Base-by-base conservation (phyloP, 441 rosid genomes). In the Gossypium trilobum region DNA sequence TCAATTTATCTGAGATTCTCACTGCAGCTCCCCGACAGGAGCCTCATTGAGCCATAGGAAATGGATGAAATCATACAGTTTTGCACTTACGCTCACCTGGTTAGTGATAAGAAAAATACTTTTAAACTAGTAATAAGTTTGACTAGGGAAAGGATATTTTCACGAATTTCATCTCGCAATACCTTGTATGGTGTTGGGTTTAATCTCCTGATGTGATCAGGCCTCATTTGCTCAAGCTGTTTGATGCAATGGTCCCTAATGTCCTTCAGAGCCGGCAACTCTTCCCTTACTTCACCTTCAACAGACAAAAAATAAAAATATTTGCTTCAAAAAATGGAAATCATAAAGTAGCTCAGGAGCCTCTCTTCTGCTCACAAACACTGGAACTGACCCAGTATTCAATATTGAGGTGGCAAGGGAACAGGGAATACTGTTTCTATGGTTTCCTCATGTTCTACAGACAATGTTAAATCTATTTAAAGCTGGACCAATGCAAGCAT, bases 141-240 rank as follows among this genome's bases (percentile, higher is more conserved):
- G 36, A 46, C 54, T 46, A 59, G 29, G 57, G 36, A 10, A 29
- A 0, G 39, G 44, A 6, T 33, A 22, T 54, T 29, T 50, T 1
- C 2, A 36, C 4, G 14, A 33, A n/a, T 19, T 20, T 20, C 27
- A 23, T 17, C 20, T 17, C 9, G 14, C 29, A 19, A 13, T 84
- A 90, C 91, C 93, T 95, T 95, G 79, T 91, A 95, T 1, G 99
- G 99, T 58, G 99, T 95, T 4, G 99, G 99, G 77, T 93, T 95
- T 70, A 95, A 78, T 83, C 91, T 83, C 69, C 99, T 91, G 94
- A 95, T 90, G 74, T 95, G 99, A 82, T 95, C 99, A 2, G 97
- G 78, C 44, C 99, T 87, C 98, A 95, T 93, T 84, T 82, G 88
- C 76, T 84, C 97, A 0, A 93, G 95, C 82, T 93, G 97, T 36